A percentile compares a stretch with the other conserved stretches of the same genome.
phyloP scores from a whole-genome alignment of 768 basidiomycete genomes.

The Termitomyces sp. region DNA sequence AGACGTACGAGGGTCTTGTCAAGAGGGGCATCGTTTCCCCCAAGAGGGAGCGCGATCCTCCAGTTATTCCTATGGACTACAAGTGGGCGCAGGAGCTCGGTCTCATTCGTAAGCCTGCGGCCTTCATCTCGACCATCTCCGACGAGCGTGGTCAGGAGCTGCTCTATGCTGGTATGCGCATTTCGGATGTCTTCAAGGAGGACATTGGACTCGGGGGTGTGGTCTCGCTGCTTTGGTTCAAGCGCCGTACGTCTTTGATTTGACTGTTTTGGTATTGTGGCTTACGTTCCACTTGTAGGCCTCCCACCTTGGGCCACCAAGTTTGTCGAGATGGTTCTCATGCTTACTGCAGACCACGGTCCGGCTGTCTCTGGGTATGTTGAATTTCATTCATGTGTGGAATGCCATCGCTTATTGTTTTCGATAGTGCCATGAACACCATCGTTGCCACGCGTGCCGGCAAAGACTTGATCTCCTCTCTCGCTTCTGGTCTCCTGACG shows the following conservation, averaged over 20 bases:
- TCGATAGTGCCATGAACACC: slow-evolving; percentile 86
- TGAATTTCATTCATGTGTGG: slow-evolving; percentile 14
- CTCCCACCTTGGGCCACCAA: slow-evolving; percentile 93
- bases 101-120: slow-evolving; percentile 96
- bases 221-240: slow-evolving; percentile 95
- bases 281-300: slow-evolving; percentile 20
- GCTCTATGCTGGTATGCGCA: slow-evolving; percentile 97
- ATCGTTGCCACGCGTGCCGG: slow-evolving; percentile 99
- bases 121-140: slow-evolving; percentile 98
- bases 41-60: slow-evolving; percentile 79
- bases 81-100: slow-evolving; percentile 99
- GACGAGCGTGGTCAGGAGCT: slow-evolving; percentile 99
- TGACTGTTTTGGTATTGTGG: background rate
- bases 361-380: slow-evolving; percentile 83
- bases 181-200: slow-evolving; percentile 97
- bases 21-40: slow-evolving; percentile 58
- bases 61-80: slow-evolving; percentile 99
- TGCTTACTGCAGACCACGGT: slow-evolving; percentile 98
- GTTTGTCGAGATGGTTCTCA: slow-evolving; percentile 99
- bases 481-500: slow-evolving; percentile 93
- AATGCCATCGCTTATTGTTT: slow-evolving; percentile 8
- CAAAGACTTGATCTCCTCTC: slow-evolving; percentile 95
- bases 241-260: slow-evolving; percentile 53
- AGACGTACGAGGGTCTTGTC: slow-evolving; percentile 83
- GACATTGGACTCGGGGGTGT: slow-evolving; percentile 97